A percentile compares a stretch with the other conserved stretches of the same genome.
Conservation (phyloP, 345 rosid genomes). For the Alliaria petiolata region DNA sequence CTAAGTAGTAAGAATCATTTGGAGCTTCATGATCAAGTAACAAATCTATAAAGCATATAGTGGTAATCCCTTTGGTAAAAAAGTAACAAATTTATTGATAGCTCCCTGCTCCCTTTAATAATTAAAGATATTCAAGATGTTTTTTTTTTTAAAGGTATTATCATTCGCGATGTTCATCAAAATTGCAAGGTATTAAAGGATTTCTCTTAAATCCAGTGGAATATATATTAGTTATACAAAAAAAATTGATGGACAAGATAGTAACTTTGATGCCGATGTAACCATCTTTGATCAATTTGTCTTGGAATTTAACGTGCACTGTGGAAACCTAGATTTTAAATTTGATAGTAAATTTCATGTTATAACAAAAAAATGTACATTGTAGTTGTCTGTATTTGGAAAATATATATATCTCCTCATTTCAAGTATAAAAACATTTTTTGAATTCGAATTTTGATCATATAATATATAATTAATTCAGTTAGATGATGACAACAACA, state of each 20-base stretch:
- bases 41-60: constrained; percentile 30
- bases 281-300: background rate
- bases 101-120: background rate
- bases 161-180: no score
- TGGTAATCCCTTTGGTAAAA: constrained; percentile 19
- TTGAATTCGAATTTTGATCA: background rate
- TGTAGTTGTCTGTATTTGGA: background rate
- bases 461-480: background rate
- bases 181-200: background rate
- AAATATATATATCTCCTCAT: background rate
- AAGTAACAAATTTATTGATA: background rate
- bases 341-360: background rate
- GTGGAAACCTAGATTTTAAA: background rate
- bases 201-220: background rate
- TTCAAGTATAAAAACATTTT: background rate
- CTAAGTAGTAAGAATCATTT: constrained; percentile 12
- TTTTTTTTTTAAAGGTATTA: no score
- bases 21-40: constrained; percentile 31
- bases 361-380: background rate
- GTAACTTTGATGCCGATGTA: no score
- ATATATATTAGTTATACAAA: background rate
- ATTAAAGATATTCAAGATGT: background rate
- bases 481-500: background rate
- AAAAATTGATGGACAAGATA: no score
- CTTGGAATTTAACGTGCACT: background rate